phyloP scores from a whole-genome alignment of 345 rosid species.

The Gossypium sturtianum region DNA sequence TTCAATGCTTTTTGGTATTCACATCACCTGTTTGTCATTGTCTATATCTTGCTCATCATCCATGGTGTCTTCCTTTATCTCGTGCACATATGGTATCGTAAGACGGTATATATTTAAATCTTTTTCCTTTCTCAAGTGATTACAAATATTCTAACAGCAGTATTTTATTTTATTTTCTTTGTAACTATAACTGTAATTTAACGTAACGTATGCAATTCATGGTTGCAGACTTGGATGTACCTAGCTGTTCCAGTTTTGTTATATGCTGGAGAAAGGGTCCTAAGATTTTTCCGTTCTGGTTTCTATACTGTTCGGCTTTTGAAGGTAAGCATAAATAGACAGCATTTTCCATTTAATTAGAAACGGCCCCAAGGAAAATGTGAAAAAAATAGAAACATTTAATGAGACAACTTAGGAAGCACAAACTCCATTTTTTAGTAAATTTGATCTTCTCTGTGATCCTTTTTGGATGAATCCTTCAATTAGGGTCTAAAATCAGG shows the following conservation, averaged over 20 bases:
- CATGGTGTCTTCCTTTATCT: conserved; percentile 71
- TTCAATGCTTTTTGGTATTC: conserved; percentile 98
- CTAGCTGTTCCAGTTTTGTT: conserved; percentile 75
- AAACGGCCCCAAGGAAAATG: too few relatives aligned
- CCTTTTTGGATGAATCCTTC: background rate
- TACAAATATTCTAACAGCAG: background rate
- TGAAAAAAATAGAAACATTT: too few relatives aligned
- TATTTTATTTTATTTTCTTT: background rate
- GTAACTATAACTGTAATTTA: conserved; percentile 1
- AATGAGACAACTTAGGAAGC: too few relatives aligned
- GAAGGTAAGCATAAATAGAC: conserved; percentile 39
- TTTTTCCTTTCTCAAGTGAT: background rate
- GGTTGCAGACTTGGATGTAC: conserved; percentile 87
- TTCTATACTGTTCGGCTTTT: conserved; percentile 60
- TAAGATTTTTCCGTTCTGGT: conserved; percentile 85
- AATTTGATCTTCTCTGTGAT: background rate
- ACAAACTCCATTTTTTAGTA: background rate
- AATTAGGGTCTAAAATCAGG: background rate
- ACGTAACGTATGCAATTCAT: conserved; percentile 3
- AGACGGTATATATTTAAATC: conserved; percentile 58
- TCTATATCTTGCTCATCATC: conserved; percentile 63
- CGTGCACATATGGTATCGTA: conserved; percentile 69
- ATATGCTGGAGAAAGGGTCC: conserved; percentile 80
- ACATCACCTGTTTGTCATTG: conserved; percentile 78
- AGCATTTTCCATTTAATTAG: background rate